Conservation (phyloP, 2,329 filamentous ascomycete genomes). For the Nemania sp. region DNA sequence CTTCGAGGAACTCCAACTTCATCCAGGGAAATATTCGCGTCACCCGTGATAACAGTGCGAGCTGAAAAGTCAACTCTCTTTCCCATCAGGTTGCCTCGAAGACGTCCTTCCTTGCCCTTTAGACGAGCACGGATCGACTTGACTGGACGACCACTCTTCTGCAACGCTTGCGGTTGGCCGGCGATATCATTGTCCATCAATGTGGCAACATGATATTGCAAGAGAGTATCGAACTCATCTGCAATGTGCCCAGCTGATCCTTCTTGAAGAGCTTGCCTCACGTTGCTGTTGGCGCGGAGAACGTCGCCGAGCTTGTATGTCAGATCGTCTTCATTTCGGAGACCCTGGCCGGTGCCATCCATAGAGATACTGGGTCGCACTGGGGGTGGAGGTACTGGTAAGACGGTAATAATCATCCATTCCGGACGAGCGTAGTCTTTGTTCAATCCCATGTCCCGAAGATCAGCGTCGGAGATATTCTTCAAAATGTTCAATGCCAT, state of each 20-base stretch:
- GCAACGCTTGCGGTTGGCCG: conserved; percentile 87
- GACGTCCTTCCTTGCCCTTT: conserved; percentile 98
- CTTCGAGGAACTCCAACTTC: conserved; percentile 96
- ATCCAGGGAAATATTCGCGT: conserved; percentile 93
- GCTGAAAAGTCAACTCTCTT: conserved; percentile 99
- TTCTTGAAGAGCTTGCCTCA: conserved; percentile 86
- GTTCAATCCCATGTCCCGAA: conserved; percentile 87
- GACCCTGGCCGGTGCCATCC: conserved; percentile 88
- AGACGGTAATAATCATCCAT: conserved; percentile 96
- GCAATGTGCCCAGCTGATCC: conserved; percentile 91
- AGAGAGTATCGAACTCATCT: conserved; percentile 83
- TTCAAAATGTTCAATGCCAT: conserved; percentile 85
- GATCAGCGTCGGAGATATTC: conserved; percentile 78
- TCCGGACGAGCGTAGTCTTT: conserved; percentile 94
- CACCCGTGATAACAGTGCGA: conserved; percentile 98
- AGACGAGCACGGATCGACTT: conserved; percentile 96
- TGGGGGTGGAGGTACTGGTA: conserved; percentile 92
- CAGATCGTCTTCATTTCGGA: conserved; percentile 97
- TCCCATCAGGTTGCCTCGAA: conserved; percentile 98
- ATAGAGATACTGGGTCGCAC: conserved; percentile 97
- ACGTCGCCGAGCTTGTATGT: conserved; percentile 99
- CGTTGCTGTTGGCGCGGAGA: conserved; percentile 94
- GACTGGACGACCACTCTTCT: conserved; percentile 94
- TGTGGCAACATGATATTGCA: conserved; percentile 98
- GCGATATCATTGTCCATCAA: conserved; percentile 99